Base-by-base conservation (phyloP, 2,329 filamentous ascomycete species). In the Hypoxylon sp. region DNA sequence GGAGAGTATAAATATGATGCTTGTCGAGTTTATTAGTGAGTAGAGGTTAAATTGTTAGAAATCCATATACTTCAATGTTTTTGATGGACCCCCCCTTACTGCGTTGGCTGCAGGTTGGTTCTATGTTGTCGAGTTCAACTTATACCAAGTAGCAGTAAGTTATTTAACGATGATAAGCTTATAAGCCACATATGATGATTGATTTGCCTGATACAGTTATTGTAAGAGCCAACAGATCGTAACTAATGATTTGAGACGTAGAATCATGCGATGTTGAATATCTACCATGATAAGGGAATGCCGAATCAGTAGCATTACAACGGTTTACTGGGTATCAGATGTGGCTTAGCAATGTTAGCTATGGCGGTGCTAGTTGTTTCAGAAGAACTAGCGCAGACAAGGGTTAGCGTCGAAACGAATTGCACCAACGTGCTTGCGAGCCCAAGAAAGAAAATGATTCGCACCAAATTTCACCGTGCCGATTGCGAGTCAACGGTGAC, bases 371-470 rank as follows among this genome's bases (percentile, higher is more conserved):
- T 2, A 25, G 6, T 48, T 38, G 58, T 61, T 30, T 28, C 25
- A 43, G 28, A n/a, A 23, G 23, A n/a, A 10, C 45, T 58, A 57
- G 28, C 23, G 41, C 41, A 17, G 43, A n/a, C 21, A 49, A 50
- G 56, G 56, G 14, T 59, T 50, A 50, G 53, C 25, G 53, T 30
- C 14, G 28, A 56, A 45, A 48, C 28, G 38, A 38, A 45, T 28
- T 36, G 45, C 28, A 41, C 41, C 36, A 41, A 34, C 23, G n/a
- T n/a, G 5, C 25, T 21, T 36, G 53, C 53, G 17, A 17, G 41
- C 45, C 45, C 13, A 59, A 49, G 17, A 57, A 58, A 58, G 55
- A 58, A 58, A 58, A 48, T 58, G 45, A 58, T 58, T 32, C 53
- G 32, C 53, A 57, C 17, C 53, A 48, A 57, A 14, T 45, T 56